Conservation (phyloP, 176 grass and related monocot genomes). For the Bonia amplexicaulis region DNA sequence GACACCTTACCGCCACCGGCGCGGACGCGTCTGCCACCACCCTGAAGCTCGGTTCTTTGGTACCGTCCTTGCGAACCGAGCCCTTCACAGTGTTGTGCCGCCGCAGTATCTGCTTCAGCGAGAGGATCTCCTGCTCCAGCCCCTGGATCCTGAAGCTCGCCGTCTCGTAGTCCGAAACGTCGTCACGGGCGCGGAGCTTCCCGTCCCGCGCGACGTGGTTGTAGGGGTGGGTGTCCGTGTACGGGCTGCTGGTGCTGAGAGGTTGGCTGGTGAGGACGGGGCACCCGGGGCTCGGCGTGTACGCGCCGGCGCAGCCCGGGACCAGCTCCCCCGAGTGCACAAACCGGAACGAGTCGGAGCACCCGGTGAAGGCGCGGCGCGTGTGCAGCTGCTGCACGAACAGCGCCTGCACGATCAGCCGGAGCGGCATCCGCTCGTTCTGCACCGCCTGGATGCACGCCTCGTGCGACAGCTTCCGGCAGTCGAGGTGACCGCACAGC, state of each 20-base stretch:
- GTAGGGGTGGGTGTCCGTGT: constrained; percentile 14
- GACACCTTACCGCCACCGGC: constrained; percentile 19
- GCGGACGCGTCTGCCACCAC: constrained; percentile 1
- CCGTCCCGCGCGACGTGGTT: constrained; percentile 1
- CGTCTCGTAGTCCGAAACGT: constrained; percentile 54
- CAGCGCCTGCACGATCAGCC: constrained; percentile 86
- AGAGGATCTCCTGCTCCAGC: constrained; percentile 73
- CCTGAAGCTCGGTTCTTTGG: constrained; percentile 49
- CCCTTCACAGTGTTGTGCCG: constrained; percentile 45
- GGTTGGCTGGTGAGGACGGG: constrained; percentile 46
- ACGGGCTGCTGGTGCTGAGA: constrained; percentile 41
- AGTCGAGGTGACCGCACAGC: constrained; percentile 59
- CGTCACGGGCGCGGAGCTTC: too few relatives aligned
- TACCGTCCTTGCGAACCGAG: constrained; percentile 7
- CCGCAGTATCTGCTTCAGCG: constrained; percentile 69
- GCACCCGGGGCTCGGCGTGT: constrained; percentile 55
- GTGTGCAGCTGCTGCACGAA: constrained; percentile 93
- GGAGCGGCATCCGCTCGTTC: constrained; percentile 88
- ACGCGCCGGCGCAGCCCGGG: constrained; percentile 20
- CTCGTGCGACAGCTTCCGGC: constrained; percentile 78
- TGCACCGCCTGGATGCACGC: constrained; percentile 80
- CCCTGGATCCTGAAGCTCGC: constrained; percentile 82
- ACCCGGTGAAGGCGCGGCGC: constrained; percentile 64
- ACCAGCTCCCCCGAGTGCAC: constrained; percentile 48
- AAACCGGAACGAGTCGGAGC: constrained; percentile 81